Percentiles rank a stretch among this genome's conserved stretches.
phyloP scores from a whole-genome alignment of 2,329 filamentous ascomycete species.

The Remersonia thermophila region DNA sequence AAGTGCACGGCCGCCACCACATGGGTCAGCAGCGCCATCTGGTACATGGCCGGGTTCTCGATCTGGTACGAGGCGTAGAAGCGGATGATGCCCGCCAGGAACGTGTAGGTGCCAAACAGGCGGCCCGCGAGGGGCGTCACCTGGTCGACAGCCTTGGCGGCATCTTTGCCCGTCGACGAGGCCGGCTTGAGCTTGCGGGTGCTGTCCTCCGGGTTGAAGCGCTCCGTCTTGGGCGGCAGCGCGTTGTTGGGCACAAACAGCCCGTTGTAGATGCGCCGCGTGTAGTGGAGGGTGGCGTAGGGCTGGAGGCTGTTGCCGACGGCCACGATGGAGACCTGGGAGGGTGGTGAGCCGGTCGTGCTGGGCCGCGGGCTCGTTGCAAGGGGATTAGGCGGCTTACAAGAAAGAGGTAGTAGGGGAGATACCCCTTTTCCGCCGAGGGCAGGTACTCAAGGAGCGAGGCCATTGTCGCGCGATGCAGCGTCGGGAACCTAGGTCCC shows the following conservation, averaged over 20 bases:
- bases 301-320: constrained; percentile 77
- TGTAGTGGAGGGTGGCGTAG: constrained; percentile 68
- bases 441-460: constrained; percentile 31
- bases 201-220: constrained; percentile 39
- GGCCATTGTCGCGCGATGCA: constrained; percentile 28
- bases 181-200: constrained; percentile 38
- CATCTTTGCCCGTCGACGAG: constrained; percentile 30
- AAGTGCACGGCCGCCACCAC: constrained; percentile 68
- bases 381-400: no score
- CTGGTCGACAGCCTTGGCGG: constrained; percentile 39
- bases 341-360: constrained; percentile 5
- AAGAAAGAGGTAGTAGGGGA: constrained; percentile 48
- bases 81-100: constrained; percentile 63
- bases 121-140: constrained; percentile 66
- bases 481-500: background rate
- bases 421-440: constrained; percentile 38
- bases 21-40: constrained; percentile 74
- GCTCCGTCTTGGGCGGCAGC: constrained; percentile 28
- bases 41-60: constrained; percentile 57
- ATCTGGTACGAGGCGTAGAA: constrained; percentile 79
- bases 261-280: constrained; percentile 74
- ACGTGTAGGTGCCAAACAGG: constrained; percentile 80
- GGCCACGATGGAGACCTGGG: constrained; percentile 68
- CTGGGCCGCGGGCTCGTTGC: background rate
- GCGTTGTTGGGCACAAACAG: constrained; percentile 40